Conservation (phyloP, 345 rosid genomes). For the Arabidopsis thaliana region DNA sequence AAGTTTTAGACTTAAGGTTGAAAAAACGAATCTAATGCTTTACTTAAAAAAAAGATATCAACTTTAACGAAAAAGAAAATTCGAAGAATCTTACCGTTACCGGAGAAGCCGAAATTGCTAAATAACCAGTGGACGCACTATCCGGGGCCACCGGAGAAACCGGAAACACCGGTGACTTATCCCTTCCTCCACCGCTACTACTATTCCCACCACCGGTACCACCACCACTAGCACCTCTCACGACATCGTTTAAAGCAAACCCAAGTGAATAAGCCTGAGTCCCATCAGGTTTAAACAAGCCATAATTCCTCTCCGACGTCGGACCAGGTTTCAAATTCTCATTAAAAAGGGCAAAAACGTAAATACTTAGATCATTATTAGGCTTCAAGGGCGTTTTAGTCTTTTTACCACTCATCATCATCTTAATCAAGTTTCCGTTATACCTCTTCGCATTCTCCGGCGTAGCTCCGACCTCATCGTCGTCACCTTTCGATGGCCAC, state of each 20-base stretch:
- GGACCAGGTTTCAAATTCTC: slow-evolving; percentile 98
- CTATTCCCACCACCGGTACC: neutral
- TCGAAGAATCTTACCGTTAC: slow-evolving; percentile 52
- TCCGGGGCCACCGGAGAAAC: slow-evolving; percentile 41
- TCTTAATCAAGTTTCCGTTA: slow-evolving; percentile 79
- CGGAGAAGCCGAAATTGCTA: slow-evolving; percentile 55
- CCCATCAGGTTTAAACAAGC: slow-evolving; percentile 88
- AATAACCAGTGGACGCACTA: slow-evolving; percentile 51
- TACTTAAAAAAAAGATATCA: neutral
- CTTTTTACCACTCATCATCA: slow-evolving; percentile 54
- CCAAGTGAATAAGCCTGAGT: slow-evolving; percentile 69
- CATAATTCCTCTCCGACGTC: slow-evolving; percentile 94
- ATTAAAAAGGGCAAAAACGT: slow-evolving; percentile 84
- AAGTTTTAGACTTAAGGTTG: neutral
- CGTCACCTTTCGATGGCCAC: slow-evolving; percentile 98
- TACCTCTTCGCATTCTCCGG: slow-evolving; percentile 83
- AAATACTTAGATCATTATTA: slow-evolving; percentile 58
- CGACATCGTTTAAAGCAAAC: slow-evolving; percentile 41
- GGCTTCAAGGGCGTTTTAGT: slow-evolving; percentile 87
- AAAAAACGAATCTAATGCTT: slow-evolving; percentile 27
- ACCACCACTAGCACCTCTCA: slow-evolving; percentile 39
- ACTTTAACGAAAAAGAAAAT: slow-evolving; percentile 27
- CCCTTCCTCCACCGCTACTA: slow-evolving; percentile 13
- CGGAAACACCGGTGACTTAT: slow-evolving; percentile 24
- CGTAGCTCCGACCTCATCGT: slow-evolving; percentile 80